These are phyloP conservation scores for Musa troglodytarum DNA, from an alignment of 176 grass and related monocot species.

Conservation along the genomic window DNA sequence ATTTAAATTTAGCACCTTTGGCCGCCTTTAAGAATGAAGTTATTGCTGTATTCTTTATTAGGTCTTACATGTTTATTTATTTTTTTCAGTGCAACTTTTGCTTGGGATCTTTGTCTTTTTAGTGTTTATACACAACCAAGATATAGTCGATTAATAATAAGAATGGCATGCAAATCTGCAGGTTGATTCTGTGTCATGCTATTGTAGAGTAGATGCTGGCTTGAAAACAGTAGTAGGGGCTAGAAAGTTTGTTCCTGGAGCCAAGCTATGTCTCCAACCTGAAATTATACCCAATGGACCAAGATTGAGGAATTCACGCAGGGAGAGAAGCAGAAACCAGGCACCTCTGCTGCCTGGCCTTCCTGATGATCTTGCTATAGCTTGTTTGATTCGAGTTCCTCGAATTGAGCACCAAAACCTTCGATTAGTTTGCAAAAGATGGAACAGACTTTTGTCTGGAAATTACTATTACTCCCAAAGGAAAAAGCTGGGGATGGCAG, in stretches of 20 bases:
- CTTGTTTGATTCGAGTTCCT: conserved; percentile 72
- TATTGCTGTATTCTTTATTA: no score
- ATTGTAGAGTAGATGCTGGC: conserved; percentile 76
- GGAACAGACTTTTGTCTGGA: conserved; percentile 71
- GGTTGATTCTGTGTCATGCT: conserved; percentile 89
- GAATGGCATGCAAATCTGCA: conserved; percentile 16
- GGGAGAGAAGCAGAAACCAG: conserved; percentile 54
- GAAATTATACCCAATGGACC: conserved; percentile 81
- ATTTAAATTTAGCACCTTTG: no score
- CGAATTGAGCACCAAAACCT: conserved; percentile 61
- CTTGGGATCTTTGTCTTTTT: neutral
- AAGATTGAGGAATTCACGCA: conserved; percentile 56
- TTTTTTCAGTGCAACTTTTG: no score
- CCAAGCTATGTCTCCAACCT: conserved; percentile 83
- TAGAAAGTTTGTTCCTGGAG: conserved; percentile 79
- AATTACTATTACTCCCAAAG: conserved; percentile 85
- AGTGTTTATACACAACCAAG: neutral
- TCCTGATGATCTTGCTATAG: conserved; percentile 89
- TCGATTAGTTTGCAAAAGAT: conserved; percentile 72
- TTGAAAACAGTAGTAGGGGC: conserved; percentile 84
- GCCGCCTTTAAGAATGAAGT: no score
- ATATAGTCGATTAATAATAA: neutral
- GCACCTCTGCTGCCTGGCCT: conserved; percentile 84
- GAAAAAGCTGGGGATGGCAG: conserved; percentile 72
- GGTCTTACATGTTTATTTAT: no score